Evolutionary conservation across 2,329 filamentous ascomycete genomes (phyloP), one percentile per base, ranked within the genome.

Genomic region (Hypoxylon sp.): DNA sequence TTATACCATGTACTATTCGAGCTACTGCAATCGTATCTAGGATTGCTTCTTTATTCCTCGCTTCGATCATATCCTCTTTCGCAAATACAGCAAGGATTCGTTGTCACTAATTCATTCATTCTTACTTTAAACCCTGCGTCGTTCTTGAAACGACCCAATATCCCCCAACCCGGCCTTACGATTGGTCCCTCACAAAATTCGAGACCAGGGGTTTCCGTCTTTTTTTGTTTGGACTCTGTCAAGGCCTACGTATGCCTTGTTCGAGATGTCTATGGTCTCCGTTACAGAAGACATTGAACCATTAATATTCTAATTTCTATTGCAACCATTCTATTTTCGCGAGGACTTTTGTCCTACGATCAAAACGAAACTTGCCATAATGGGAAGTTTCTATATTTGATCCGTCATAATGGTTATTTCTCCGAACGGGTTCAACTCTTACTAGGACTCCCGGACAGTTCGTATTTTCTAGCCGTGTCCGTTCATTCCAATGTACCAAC

Each of bases 131-230:
- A 51, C 56, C 56, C 52, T 56, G 52, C 13, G 52, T 37, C 19
- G 48, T 42, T 59, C 56, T 59, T 53, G 56, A 59, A 59, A 59
- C 56, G 26, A 36, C 13, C 32, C 37, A 30, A 23, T 29, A 46
- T 46, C 20, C 52, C 32, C 21, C n/a, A 40, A 25, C 21, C 32
- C n/a, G 20, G 30, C 19, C 27, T 17, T 34, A 25, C 32, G 25
- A 59, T 59, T 56, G 51, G 55, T 20, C 29, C 30, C 40, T 55
- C 44, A 7, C 5, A 25, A 55, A 31, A 16, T 49, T 40, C 13
- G 41, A 46, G 32, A 45, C 36, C 31, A 37, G 42, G 43, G 21
- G 21, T 6, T n/a, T 13, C 23, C 34, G 31, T 29, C 21, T 40
- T 21, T 26, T 30, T 17, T n/a, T 49, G 41, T 51, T 34, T 51